Conservation (phyloP, 176 grass and related monocot genomes). For the Poa annua region DNA sequence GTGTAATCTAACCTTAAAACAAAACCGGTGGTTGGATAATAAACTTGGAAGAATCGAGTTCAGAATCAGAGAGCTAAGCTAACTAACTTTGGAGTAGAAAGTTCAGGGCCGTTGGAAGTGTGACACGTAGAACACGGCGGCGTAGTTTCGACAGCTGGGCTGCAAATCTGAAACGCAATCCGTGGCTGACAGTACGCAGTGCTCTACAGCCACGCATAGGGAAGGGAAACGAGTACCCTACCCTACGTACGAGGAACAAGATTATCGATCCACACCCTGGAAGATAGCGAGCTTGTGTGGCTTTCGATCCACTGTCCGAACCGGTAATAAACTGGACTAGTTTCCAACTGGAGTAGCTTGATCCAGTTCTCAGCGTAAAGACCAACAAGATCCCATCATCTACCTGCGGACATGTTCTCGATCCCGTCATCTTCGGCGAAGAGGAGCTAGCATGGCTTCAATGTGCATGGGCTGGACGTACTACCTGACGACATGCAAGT, state of each 20-base stretch:
- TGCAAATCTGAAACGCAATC: constrained; percentile 31
- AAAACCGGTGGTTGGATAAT: constrained; percentile 12
- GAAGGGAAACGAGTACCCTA: neutral
- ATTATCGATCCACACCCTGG: neutral
- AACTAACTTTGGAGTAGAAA: neutral
- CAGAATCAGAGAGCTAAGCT: too few species aligned
- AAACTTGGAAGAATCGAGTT: neutral
- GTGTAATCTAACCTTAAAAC: neutral
- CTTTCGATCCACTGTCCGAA: neutral
- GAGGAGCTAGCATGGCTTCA: neutral
- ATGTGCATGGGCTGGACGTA: neutral
- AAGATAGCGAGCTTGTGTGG: neutral
- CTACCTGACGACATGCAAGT: neutral
- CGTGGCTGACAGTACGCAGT: constrained; percentile 9
- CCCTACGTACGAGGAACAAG: neutral
- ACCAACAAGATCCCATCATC: neutral
- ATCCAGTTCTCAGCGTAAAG: too few species aligned
- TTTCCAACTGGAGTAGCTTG: neutral
- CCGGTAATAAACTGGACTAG: neutral
- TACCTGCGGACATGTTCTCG: neutral
- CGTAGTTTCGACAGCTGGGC: constrained; percentile 23
- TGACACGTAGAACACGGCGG: constrained; percentile 32
- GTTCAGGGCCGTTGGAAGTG: neutral
- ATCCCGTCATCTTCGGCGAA: neutral
- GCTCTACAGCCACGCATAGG: constrained; percentile 20